A percentile compares a stretch with the other conserved stretches of the same genome.
Evolutionary conservation across 352 stramenopile genomes (phyloP).

Genomic region (Phytophthora sp.): DNA sequence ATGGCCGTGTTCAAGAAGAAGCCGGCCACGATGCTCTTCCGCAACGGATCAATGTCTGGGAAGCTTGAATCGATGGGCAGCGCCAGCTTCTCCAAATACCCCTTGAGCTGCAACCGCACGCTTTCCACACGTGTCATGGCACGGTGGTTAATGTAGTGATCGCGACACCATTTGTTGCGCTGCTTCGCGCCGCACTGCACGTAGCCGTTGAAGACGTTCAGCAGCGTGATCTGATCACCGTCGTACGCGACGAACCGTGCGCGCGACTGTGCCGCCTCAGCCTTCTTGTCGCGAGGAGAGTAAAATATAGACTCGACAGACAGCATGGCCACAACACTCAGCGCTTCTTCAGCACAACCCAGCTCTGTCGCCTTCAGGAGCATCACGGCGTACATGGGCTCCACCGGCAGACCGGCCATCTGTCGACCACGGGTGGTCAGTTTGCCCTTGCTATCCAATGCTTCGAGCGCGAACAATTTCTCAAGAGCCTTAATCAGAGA

Average conservation of each 20-base stretch:
- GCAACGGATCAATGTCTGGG: constrained; percentile 82
- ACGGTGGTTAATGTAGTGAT: constrained; percentile 88
- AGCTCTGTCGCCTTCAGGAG: constrained; percentile 82
- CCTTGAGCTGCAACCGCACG: constrained; percentile 70
- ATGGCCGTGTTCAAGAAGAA: constrained; percentile 92
- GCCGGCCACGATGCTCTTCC: constrained; percentile 86
- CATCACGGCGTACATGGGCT: constrained; percentile 91
- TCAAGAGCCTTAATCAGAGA: constrained; percentile 84
- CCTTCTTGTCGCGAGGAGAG: constrained; percentile 85
- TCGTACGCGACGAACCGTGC: constrained; percentile 83
- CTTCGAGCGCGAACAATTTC: constrained; percentile 80
- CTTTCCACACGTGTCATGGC: constrained; percentile 88
- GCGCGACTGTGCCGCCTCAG: constrained; percentile 78
- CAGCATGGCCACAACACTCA: constrained; percentile 91
- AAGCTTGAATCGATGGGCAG: constrained; percentile 74
- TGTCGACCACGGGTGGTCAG: constrained; percentile 78
- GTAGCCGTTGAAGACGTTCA: constrained; percentile 87
- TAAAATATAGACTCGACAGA: constrained; percentile 92
- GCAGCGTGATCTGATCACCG: constrained; percentile 85
- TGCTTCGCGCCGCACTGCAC: constrained; percentile 75
- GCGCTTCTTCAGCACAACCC: constrained; percentile 79
- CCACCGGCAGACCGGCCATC: constrained; percentile 88
- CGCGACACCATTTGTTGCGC: constrained; percentile 85
- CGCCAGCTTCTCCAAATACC: constrained; percentile 76
- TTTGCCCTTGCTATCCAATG: constrained; percentile 64